Evolutionary conservation across 371 early-diverging fungal species (phyloP).

Genomic region (Mucor velutinosus): DNA sequence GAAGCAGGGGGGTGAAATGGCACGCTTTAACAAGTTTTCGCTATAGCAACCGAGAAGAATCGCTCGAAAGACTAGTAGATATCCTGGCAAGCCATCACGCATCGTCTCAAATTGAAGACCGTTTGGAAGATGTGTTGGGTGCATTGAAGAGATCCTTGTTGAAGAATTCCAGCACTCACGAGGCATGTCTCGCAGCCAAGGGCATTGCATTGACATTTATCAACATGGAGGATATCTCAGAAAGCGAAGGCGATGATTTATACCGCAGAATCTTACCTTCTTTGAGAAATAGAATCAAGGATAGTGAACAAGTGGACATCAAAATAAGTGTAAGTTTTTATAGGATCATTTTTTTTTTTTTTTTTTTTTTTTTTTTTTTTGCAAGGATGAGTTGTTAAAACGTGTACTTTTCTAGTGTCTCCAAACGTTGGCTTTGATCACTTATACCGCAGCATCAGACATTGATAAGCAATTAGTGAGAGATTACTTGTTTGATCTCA

Average conservation of each 20-base stretch:
- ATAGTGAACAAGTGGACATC: conserved; percentile 47
- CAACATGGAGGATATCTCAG: conserved; percentile 59
- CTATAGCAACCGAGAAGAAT: conserved; percentile 40
- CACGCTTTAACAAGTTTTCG: neutral
- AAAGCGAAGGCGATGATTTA: conserved; percentile 57
- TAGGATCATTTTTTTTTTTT: neutral
- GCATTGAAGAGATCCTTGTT: conserved; percentile 59
- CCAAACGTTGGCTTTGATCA: conserved; percentile 59
- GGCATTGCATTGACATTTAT: conserved; percentile 69
- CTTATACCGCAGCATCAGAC: conserved; percentile 66
- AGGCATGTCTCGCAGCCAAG: conserved; percentile 62
- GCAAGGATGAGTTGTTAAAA: conserved; percentile 4
- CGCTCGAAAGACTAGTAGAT: conserved; percentile 25
- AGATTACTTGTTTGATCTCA: conserved; percentile 41
- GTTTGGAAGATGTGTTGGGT: conserved; percentile 51
- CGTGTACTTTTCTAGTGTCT: conserved; percentile 27
- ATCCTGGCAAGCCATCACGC: conserved; percentile 34
- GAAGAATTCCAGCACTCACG: conserved; percentile 54
- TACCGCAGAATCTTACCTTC: conserved; percentile 56
- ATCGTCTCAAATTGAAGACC: conserved; percentile 29
- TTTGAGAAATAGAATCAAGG: conserved; percentile 50
- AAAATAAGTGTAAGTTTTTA: conserved; percentile 41
- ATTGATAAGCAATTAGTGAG: conserved; percentile 50
- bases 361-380: no score
- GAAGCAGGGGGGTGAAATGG: neutral